A percentile compares a stretch with the other conserved stretches of the same genome.
Evolutionary conservation across 306 rosid genomes (phyloP).

Genomic region (Neltuma alba): DNA sequence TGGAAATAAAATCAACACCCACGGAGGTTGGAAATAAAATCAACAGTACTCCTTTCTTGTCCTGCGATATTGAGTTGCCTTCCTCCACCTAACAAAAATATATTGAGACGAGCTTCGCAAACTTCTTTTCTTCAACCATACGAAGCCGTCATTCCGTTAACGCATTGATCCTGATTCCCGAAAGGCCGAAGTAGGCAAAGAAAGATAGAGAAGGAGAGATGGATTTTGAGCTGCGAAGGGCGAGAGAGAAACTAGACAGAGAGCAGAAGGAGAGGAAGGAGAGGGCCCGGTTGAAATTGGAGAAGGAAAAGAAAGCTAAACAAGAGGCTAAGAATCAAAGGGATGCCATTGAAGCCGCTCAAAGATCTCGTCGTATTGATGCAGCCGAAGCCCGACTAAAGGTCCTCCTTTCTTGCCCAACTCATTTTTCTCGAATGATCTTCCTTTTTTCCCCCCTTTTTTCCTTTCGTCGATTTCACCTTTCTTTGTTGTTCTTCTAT

Average conservation of each 20-base stretch:
- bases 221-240: slow-evolving; percentile 92
- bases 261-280: slow-evolving; percentile 79
- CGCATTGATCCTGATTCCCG: slow-evolving; percentile 4
- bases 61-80: too few species aligned
- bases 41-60: too few species aligned
- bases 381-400: slow-evolving; percentile 85
- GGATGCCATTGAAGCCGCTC: slow-evolving; percentile 88
- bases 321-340: slow-evolving; percentile 67
- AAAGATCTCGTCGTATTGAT: slow-evolving; percentile 78
- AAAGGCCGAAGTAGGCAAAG: neutral
- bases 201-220: slow-evolving; percentile 38
- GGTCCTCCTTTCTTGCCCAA: slow-evolving; percentile 48
- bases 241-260: slow-evolving; percentile 89
- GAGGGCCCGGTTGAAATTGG: slow-evolving; percentile 49
- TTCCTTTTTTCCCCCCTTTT: neutral
- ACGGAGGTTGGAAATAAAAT: too few species aligned
- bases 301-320: slow-evolving; percentile 75
- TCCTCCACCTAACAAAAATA: neutral
- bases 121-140: slow-evolving; percentile 26
- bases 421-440: neutral
- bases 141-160: slow-evolving; percentile 25
- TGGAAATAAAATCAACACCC: neutral
- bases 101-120: neutral
- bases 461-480: neutral
- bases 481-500: neutral